These are phyloP conservation scores for Acorus gramineus DNA, from an alignment of 106 monocot genomes.

Conservation along the genomic window DNA sequence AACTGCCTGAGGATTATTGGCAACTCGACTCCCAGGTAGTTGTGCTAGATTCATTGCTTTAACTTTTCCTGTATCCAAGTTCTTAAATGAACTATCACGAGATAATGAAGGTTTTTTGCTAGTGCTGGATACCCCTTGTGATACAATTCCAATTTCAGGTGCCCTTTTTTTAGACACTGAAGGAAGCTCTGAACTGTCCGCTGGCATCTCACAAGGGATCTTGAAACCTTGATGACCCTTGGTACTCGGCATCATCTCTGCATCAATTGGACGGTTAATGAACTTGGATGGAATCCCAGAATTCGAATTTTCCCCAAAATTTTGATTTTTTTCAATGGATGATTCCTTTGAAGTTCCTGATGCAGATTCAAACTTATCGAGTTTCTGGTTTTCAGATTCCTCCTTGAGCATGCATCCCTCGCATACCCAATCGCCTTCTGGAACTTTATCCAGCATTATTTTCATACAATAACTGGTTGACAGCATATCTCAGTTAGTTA, in stretches of 20 bases:
- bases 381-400: slow-evolving; percentile 26
- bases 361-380: slow-evolving; percentile 19
- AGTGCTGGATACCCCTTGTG: slow-evolving; percentile 14
- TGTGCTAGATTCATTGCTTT: slow-evolving; percentile 9
- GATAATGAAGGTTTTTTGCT: slow-evolving; percentile 24
- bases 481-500: slow-evolving; percentile 1
- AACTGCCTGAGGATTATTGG: slow-evolving; percentile 14
- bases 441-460: slow-evolving; percentile 61
- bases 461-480: slow-evolving; percentile 85
- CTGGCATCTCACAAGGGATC: slow-evolving; percentile 9
- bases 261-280: slow-evolving; percentile 8
- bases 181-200: slow-evolving; percentile 16
- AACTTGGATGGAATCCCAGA: slow-evolving; percentile 16
- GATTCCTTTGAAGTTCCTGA: slow-evolving; percentile 9
- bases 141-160: slow-evolving; percentile 8
- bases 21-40: slow-evolving; percentile 9
- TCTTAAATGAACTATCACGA: slow-evolving; percentile 48
- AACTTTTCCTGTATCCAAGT: slow-evolving; percentile 18
- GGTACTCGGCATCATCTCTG: slow-evolving; percentile 4
- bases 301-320: slow-evolving; percentile 13
- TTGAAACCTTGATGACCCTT: slow-evolving; percentile 21
- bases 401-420: slow-evolving; percentile 75
- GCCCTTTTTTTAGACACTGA: slow-evolving; percentile 11
- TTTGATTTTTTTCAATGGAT: slow-evolving; percentile 20
- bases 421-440: slow-evolving; percentile 92